Percentiles rank a stretch among this genome's conserved stretches.
Evolutionary conservation across 2,329 filamentous ascomycete genomes (phyloP).

Genomic region (Penicillium sp.): DNA sequence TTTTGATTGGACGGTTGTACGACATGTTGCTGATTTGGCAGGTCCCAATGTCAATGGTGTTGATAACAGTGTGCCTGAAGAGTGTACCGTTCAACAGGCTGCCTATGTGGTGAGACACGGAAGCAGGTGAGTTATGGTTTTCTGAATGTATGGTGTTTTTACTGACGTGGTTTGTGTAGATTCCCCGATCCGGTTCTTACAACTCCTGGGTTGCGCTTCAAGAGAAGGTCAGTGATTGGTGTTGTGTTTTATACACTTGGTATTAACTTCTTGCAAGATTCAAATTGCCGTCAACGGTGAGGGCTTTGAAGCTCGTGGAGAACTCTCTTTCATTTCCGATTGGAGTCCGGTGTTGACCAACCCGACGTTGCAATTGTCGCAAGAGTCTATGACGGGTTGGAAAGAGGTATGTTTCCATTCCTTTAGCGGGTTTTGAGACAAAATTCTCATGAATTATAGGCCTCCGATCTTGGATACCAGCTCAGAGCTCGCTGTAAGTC

Average conservation of each 20-base stretch:
- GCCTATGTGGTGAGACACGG: conserved; percentile 63
- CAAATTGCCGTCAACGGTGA: conserved; percentile 38
- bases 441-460: conserved; percentile 5
- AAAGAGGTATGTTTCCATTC: conserved; percentile 49
- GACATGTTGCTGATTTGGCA: background rate
- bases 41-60: conserved; percentile 59
- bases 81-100: conserved; percentile 61
- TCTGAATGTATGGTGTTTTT: background rate
- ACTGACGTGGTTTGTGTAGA: background rate
- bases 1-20: background rate
- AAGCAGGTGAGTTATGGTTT: conserved; percentile 49
- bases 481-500: conserved; percentile 21
- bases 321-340: conserved; percentile 56
- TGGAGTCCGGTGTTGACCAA: conserved; percentile 61
- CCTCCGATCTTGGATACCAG: conserved; percentile 20
- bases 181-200: conserved; percentile 61
- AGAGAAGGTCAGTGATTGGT: conserved; percentile 15
- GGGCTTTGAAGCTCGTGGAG: conserved; percentile 54
- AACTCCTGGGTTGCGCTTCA: conserved; percentile 51
- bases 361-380: conserved; percentile 57
- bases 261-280: conserved; percentile 42
- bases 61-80: conserved; percentile 53
- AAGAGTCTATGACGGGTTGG: conserved; percentile 61
- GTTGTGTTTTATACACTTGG: background rate
- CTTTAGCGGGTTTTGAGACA: conserved; percentile 41